Percentiles rank a stretch among this genome's conserved stretches.
Conservation (phyloP, 768 basidiomycete species). For the Naganishia vaughanmartiniae region DNA sequence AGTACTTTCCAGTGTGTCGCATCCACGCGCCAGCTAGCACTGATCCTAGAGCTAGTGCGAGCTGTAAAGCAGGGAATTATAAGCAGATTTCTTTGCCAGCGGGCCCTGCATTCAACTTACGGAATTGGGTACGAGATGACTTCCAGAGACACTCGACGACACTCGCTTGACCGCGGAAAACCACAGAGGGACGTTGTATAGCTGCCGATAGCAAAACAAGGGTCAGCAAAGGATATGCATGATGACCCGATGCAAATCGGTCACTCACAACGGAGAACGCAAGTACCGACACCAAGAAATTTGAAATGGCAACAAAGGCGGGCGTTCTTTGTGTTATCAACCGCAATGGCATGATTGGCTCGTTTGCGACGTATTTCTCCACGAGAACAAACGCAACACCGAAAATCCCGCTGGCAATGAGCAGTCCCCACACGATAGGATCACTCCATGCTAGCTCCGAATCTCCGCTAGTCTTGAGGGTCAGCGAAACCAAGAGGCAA, state of each 20-base stretch:
- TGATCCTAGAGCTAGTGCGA: constrained; percentile 78
- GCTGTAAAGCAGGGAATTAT: constrained; percentile 52
- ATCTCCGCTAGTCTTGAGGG: constrained; percentile 30
- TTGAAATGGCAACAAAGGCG: constrained; percentile 72
- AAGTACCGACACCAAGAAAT: constrained; percentile 58
- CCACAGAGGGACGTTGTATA: constrained; percentile 87
- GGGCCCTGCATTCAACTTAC: constrained; percentile 54
- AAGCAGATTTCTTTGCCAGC: not conserved
- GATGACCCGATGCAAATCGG: too few relatives aligned
- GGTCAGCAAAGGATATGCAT: too few relatives aligned
- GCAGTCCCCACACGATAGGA: constrained; percentile 60
- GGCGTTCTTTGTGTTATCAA: constrained; percentile 76
- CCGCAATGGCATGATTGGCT: constrained; percentile 86
- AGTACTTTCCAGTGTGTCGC: constrained; percentile 72
- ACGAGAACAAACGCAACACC: constrained; percentile 62
- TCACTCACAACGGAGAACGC: constrained; percentile 41
- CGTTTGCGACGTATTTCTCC: constrained; percentile 65
- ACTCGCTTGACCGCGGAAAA: constrained; percentile 75
- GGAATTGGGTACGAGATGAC: constrained; percentile 83
- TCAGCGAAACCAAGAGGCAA: constrained; percentile 27
- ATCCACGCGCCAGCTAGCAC: constrained; percentile 78
- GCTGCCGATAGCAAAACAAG: constrained; percentile 51
- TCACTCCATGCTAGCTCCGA: constrained; percentile 65
- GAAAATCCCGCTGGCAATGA: constrained; percentile 6
- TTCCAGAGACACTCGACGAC: constrained; percentile 70